Percentiles rank a stretch among this genome's conserved stretches.
These are phyloP conservation scores for Nitzschia sp. DNA, from an alignment of 108 stramenopile species.

Conservation along the genomic window DNA sequence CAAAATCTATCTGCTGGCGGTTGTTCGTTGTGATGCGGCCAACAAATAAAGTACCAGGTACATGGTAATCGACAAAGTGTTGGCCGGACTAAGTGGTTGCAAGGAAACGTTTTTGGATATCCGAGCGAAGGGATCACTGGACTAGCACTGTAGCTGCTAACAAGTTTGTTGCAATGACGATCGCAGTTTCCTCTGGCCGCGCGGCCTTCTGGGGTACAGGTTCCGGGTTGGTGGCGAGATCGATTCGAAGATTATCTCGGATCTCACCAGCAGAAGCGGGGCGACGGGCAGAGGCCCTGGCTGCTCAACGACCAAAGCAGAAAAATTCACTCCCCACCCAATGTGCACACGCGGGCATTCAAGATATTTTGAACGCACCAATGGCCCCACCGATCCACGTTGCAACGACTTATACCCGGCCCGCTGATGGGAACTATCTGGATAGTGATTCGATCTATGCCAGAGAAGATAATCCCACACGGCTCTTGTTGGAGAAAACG, in stretches of 20 bases:
- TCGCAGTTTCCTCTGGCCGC: not conserved
- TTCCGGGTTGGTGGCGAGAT: no score
- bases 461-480: slow-evolving; percentile 81
- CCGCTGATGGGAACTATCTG: slow-evolving; percentile 66
- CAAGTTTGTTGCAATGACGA: no score
- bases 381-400: slow-evolving; percentile 77
- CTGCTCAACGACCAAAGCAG: not conserved
- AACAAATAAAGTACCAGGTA: no score
- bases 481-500: slow-evolving; percentile 61
- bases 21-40: no score
- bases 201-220: not conserved
- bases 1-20: no score
- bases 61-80: no score
- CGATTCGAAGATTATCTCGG: not conserved
- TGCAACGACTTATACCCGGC: slow-evolving; percentile 80
- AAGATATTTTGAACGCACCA: slow-evolving; percentile 47
- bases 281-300: slow-evolving; percentile 7
- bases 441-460: slow-evolving; percentile 59
- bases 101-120: no score
- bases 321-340: slow-evolving; percentile 28
- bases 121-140: no score
- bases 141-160: no score
- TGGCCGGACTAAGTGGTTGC: no score
- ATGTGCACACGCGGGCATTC: slow-evolving; percentile 68
- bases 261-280: slow-evolving; percentile 8